Evolutionary conservation across 768 basidiomycete species (phyloP), one percentile per base, ranked within the genome.

Genomic region (Galerina sulciceps): DNA sequence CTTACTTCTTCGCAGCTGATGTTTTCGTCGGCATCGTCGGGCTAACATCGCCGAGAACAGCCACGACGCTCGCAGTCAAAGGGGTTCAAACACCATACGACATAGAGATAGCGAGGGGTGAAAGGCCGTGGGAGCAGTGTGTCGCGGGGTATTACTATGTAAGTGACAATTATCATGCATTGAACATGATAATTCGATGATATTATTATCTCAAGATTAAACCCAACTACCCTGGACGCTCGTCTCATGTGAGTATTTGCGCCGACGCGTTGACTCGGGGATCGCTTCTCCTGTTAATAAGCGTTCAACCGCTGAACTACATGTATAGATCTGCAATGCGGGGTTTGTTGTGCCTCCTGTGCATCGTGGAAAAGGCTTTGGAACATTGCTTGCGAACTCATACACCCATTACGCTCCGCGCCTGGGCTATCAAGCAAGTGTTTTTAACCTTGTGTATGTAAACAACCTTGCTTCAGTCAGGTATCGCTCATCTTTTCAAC

Each of bases 391-490:
- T 37, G 94, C 90, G 3, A 81, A 80, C 59, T 91, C 91, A 2
- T 97, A 85, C 73, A 75, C 96, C 17, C 76, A 90, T 69, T 93
- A 93, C 66, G 96, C 85, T 1, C 96, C 94, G 0, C 77, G 75
- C 37, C 75, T 95, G 20, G 93, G 91, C 35, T 90, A 90, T 74
- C 77, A 83, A 64, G 88, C 84, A 4, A 91, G 88, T 68, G 86
- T 96, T 22, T 96, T 97, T 80, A 96, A 97, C 71, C 81, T 97
- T 42, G 94, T 97, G 37, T 96, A 91, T 71, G 85, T 87, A 22
- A 93, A 89, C 70, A 97, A 96, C 74, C 66, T 75, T 43, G 93
- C 93, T 15, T 90, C 89, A 43, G 70, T 89, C 59, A 83, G 78
- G 90, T 88, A 59, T 65, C 80, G 71, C 38, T 47, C 15, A 55